These are phyloP conservation scores for Ochromonas danica DNA, from an alignment of 108 stramenopile species.

Conservation along the genomic window DNA sequence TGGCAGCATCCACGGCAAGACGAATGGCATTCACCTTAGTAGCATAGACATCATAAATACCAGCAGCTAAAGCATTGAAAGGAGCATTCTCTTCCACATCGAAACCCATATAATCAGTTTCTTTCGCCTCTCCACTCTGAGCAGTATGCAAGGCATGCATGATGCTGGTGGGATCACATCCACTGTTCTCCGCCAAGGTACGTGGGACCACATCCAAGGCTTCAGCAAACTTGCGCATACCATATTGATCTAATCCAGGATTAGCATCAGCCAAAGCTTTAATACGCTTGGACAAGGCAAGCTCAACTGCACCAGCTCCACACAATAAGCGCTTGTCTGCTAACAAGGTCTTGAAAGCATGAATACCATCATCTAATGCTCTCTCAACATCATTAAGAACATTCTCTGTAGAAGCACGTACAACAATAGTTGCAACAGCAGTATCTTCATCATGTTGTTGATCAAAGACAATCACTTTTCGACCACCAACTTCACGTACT, in stretches of 20 bases:
- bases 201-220: slow-evolving; percentile 90
- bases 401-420: slow-evolving; percentile 84
- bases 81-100: slow-evolving; percentile 70
- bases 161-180: slow-evolving; percentile 76
- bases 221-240: slow-evolving; percentile 92
- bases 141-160: slow-evolving; percentile 79
- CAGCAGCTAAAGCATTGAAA: slow-evolving; percentile 53
- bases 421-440: slow-evolving; percentile 79
- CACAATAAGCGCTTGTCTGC: slow-evolving; percentile 82
- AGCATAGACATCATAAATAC: slow-evolving; percentile 70
- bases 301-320: slow-evolving; percentile 91
- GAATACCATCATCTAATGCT: slow-evolving; percentile 89
- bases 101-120: slow-evolving; percentile 72
- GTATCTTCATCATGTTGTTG: slow-evolving; percentile 68
- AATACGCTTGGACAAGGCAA: slow-evolving; percentile 78
- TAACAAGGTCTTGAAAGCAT: slow-evolving; percentile 78
- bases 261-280: slow-evolving; percentile 68
- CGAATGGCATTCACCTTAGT: slow-evolving; percentile 85
- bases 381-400: slow-evolving; percentile 92
- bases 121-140: slow-evolving; percentile 72
- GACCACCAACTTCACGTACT: slow-evolving; percentile 81
- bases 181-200: slow-evolving; percentile 92
- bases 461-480: slow-evolving; percentile 81
- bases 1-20: slow-evolving; percentile 87
- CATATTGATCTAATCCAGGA: slow-evolving; percentile 96